Percentiles rank a stretch among this genome's conserved stretches.
These are phyloP conservation scores for Letharia columbiana DNA, from an alignment of 495 filamentous ascomycete species.

Conservation along the genomic window DNA sequence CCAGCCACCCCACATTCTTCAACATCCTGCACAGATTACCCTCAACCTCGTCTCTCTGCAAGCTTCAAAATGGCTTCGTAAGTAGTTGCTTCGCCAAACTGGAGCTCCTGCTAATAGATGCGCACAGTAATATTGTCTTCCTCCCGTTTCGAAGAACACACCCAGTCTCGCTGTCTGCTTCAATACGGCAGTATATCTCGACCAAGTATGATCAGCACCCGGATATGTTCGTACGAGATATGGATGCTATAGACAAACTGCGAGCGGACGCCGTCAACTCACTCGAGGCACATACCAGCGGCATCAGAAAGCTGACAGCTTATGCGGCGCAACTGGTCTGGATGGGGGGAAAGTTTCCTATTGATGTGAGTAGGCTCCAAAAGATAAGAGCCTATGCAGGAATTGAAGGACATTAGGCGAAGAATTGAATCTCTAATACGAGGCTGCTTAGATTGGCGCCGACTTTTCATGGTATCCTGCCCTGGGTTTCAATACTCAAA, in stretches of 20 bases:
- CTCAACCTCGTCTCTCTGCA: background rate
- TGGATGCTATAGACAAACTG: constrained; percentile 76
- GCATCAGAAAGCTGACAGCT: constrained; percentile 72
- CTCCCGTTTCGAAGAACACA: constrained; percentile 84
- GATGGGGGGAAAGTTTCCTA: constrained; percentile 91
- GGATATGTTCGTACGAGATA: constrained; percentile 89
- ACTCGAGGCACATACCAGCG: constrained; percentile 81
- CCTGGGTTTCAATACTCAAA: constrained; percentile 77
- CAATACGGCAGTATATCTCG: constrained; percentile 94
- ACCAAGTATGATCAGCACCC: constrained; percentile 99
- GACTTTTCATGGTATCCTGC: constrained; percentile 95
- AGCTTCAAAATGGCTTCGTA: constrained; percentile 18
- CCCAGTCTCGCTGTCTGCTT: constrained; percentile 61
- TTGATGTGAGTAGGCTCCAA: constrained; percentile 58
- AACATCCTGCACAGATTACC: background rate
- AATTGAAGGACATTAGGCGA: constrained; percentile 1
- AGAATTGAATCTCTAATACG: constrained; percentile 4
- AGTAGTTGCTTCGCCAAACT: background rate
- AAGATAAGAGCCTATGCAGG: background rate
- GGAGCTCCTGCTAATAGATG: background rate
- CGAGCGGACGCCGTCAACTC: constrained; percentile 77
- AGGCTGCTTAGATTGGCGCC: constrained; percentile 62
- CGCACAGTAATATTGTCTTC: constrained; percentile 44
- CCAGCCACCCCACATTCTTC: background rate
- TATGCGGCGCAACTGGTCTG: constrained; percentile 93